Base-by-base conservation (phyloP, 306 rosid species). In the Ormosia emarginata region DNA sequence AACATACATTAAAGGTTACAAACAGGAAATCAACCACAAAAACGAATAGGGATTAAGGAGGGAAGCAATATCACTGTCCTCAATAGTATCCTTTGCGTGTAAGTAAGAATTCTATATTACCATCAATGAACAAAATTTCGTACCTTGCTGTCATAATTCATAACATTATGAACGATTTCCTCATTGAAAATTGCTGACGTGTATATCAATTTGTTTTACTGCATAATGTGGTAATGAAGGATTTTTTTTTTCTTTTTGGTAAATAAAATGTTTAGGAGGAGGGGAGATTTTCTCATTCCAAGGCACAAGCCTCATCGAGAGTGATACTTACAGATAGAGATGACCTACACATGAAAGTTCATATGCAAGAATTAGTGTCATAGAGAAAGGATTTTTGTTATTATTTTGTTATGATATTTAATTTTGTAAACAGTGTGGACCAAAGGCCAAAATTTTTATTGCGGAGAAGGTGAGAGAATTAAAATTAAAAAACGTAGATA, bases 11-110 rank as follows among this genome's bases (percentile, higher is more conserved):
- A 68, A 78, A 29, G 34, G 13, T 24, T 36, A 32, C 13, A 46
- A 33, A n/a, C 44, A 30, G 7, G 14, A 77, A 67, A 15, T 5
- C 9, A 44, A 80, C 84, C 55, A 17, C 33, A 71, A 44, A 56
- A 43, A 8, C 29, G 29, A 61, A 37, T 6, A 67, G 52, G 3
- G 53, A 67, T 12, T 53, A 55, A 77, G 8, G 14, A 55, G 12
- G 17, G 18, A 15, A 46, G 13, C 64, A 63, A 43, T 59, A 57
- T 73, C 59, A 39, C 33, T 59, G 29, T 67, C 75, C 63, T 65
- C 15, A 34, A 61, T 14, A 53, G 58, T 55, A 41, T 79, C 32
- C 49, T n/a, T 79, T 79, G 57, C 78, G 84, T 84, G 78, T 17
- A 79, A 64, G 79, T 30, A 71, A 73, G 32, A 56, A 67, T 71